Evolutionary conservation across 441 rosid species (phyloP).

Genomic region (Syzygium malaccense): DNA sequence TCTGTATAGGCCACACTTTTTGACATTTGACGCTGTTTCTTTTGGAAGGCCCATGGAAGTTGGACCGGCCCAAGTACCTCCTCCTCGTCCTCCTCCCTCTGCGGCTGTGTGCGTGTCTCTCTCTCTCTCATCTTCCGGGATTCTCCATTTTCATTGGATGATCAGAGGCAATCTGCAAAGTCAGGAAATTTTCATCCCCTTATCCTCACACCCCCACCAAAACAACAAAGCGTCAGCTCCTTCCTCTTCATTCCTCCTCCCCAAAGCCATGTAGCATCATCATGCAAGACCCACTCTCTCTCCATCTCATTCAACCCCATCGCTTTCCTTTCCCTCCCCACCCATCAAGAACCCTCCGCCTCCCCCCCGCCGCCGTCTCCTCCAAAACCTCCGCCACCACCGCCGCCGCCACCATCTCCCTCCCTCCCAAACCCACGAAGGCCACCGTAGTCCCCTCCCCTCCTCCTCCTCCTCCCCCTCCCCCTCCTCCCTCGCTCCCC

Average conservation of each 20-base stretch:
- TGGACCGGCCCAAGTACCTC: neutral
- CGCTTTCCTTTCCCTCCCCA: conserved; percentile 15
- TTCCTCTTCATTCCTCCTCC: neutral
- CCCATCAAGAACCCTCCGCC: conserved; percentile 24
- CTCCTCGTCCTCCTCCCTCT: neutral
- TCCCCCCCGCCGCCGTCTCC: conserved; percentile 33
- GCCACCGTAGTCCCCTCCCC: conserved; percentile 9
- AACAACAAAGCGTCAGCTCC: neutral
- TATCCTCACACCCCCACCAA: neutral
- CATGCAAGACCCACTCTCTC: conserved; percentile 50
- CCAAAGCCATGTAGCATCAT: conserved; percentile 18
- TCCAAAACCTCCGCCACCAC: conserved; percentile 36
- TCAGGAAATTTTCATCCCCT: neutral
- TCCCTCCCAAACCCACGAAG: conserved; percentile 19
- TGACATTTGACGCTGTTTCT: neutral
- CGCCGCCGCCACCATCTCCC: conserved; percentile 21
- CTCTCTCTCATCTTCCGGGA: neutral
- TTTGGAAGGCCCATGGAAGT: neutral
- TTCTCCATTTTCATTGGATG: neutral
- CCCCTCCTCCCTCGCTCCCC: conserved; percentile 9
- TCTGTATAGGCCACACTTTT: neutral
- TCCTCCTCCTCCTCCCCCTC: neutral
- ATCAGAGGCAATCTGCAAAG: neutral
- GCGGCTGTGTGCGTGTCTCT: neutral
- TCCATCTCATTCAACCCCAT: conserved; percentile 19